Evolutionary conservation across 2,329 filamentous ascomycete species (phyloP).

Genomic region (Lomentospora prolificans): DNA sequence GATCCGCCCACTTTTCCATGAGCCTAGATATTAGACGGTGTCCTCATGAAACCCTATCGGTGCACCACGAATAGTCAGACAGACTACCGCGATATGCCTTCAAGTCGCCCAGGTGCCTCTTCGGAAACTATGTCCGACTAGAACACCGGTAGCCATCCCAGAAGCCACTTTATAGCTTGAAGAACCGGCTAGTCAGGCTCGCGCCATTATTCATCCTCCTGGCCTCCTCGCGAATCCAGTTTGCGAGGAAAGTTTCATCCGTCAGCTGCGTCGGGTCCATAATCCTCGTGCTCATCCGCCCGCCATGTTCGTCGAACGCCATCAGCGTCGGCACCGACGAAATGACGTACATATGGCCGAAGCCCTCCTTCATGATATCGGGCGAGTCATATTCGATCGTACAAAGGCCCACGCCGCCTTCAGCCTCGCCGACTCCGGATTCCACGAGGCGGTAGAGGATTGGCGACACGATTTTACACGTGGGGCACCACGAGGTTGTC

Average conservation of each 20-base stretch:
- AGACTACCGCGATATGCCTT: too few relatives aligned
- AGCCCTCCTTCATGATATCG: conserved; percentile 39
- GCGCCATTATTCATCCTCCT: conserved; percentile 34
- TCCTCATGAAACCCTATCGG: too few relatives aligned
- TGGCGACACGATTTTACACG: conserved; percentile 41
- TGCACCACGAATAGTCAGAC: too few relatives aligned
- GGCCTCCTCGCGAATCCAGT: conserved; percentile 45
- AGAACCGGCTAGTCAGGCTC: conserved; percentile 19
- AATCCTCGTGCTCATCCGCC: conserved; percentile 2
- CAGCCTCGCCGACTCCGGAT: conserved; percentile 40
- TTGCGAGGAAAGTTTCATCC: conserved; percentile 38
- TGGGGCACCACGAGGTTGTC: conserved; percentile 48
- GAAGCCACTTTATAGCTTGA: conserved; percentile 1
- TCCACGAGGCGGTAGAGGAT: conserved; percentile 38
- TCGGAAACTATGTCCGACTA: too few relatives aligned
- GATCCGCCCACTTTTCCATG: too few relatives aligned
- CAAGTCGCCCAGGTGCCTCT: too few relatives aligned
- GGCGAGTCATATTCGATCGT: conserved; percentile 47
- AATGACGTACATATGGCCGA: conserved; percentile 40
- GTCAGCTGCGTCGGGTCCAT: conserved; percentile 24
- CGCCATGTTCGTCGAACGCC: conserved; percentile 33
- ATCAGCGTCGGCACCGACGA: conserved; percentile 47
- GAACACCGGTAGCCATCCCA: too few relatives aligned
- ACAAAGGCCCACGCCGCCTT: conserved; percentile 45
- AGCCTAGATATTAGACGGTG: too few relatives aligned